These are phyloP conservation scores for Talaromyces amestolkiae DNA, from an alignment of 2,329 filamentous ascomycete genomes.

Conservation along the genomic window DNA sequence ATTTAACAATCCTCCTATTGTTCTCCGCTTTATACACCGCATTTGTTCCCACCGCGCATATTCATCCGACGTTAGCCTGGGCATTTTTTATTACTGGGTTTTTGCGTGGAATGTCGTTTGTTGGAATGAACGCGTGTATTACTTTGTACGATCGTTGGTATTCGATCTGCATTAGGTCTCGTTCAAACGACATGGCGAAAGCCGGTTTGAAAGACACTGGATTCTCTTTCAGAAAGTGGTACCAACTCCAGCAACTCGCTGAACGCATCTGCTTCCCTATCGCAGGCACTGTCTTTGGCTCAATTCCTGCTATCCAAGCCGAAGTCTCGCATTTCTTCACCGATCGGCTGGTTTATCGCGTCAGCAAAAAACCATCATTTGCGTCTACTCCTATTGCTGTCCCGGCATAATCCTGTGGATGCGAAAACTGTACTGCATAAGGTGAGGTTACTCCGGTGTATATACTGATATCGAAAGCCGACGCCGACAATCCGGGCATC, in stretches of 20 bases:
- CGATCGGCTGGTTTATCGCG: conserved; percentile 65
- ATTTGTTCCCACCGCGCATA: conserved; percentile 52
- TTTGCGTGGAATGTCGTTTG: conserved; percentile 60
- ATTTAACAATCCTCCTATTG: conserved; percentile 63
- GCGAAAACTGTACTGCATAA: background rate
- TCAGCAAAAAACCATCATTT: conserved; percentile 63
- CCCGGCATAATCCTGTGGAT: background rate
- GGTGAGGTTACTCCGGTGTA: background rate
- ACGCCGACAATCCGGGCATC: background rate
- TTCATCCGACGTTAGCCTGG: conserved; percentile 54
- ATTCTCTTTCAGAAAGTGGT: conserved; percentile 59
- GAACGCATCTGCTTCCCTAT: conserved; percentile 67
- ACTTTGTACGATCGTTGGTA: conserved; percentile 69
- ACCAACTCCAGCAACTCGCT: conserved; percentile 56
- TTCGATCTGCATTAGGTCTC: conserved; percentile 56
- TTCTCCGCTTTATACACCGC: conserved; percentile 60
- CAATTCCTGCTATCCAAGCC: conserved; percentile 66
- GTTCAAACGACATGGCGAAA: conserved; percentile 65
- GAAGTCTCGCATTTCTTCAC: conserved; percentile 70
- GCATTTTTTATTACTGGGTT: conserved; percentile 60
- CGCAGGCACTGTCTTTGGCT: conserved; percentile 66
- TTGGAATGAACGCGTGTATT: conserved; percentile 62
- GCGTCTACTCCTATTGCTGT: conserved; percentile 21
- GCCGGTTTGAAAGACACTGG: conserved; percentile 61
- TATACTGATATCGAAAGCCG: background rate